phyloP scores from a whole-genome alignment of 2,329 filamentous ascomycete genomes.

The Hymenoscyphus repandus region DNA sequence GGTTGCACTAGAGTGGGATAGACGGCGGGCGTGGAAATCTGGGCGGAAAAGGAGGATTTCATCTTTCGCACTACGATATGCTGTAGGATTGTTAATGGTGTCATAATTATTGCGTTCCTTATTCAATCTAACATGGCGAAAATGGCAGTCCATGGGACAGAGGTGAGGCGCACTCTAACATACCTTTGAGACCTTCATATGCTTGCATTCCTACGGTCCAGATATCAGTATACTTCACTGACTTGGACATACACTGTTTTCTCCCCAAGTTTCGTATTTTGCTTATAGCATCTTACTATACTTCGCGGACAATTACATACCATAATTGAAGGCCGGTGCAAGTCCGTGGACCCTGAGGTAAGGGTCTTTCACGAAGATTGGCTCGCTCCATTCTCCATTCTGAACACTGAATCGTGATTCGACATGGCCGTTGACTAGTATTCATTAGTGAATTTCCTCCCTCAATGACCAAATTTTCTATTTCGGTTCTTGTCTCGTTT shows the following conservation, averaged over 20 bases:
- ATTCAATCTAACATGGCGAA: no score
- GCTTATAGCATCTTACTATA: no score
- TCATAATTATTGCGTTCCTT: not conserved
- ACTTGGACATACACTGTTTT: no score
- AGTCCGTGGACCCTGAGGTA: constrained; percentile 89
- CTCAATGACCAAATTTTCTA: no score
- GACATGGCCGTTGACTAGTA: constrained; percentile 82
- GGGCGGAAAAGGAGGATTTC: constrained; percentile 84
- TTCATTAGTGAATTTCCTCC: not conserved
- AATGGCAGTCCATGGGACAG: no score
- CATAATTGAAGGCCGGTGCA: constrained; percentile 93
- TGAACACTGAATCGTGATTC: constrained; percentile 75
- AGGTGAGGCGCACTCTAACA: no score
- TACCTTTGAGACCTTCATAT: constrained; percentile 90
- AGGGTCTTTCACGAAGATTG: constrained; percentile 75
- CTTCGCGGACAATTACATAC: constrained; percentile 30
- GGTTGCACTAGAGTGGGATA: constrained; percentile 79
- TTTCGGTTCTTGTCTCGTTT: no score
- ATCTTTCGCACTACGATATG: constrained; percentile 73
- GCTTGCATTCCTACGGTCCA: constrained; percentile 60
- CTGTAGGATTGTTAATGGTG: not conserved
- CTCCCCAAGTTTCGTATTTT: no score
- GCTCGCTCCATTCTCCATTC: constrained; percentile 71
- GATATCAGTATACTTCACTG: no score
- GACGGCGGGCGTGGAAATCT: constrained; percentile 72